Evolutionary conservation across 164 flowering plant species (phyloP).

Genomic region (Stephania yunnanensis): DNA sequence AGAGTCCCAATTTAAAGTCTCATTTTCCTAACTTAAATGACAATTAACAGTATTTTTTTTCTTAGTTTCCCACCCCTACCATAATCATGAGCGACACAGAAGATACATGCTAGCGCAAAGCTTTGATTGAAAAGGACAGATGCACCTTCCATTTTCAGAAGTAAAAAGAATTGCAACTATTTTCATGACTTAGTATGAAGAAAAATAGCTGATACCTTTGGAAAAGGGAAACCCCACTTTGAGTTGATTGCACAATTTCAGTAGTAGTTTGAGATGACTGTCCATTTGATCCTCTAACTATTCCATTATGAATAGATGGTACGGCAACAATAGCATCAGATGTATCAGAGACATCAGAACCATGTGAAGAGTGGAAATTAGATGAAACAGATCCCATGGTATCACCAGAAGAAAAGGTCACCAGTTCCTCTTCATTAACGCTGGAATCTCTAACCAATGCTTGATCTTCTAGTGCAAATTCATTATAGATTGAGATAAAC

Average conservation of each 20-base stretch:
- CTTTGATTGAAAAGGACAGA: background rate
- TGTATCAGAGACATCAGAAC: constrained; percentile 24
- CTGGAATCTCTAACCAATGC: constrained; percentile 18
- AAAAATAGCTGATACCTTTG: constrained; percentile 47
- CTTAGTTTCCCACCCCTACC: background rate
- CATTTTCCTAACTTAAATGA: background rate
- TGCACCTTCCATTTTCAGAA: background rate
- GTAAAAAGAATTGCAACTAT: background rate
- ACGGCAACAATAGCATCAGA: constrained; percentile 22
- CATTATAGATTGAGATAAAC: constrained; percentile 1
- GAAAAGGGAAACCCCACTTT: constrained; percentile 55
- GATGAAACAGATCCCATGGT: constrained; percentile 13
- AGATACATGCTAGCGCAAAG: background rate
- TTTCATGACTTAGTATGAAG: background rate
- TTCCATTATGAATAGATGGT: constrained; percentile 25
- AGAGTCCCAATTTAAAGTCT: background rate
- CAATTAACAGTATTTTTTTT: background rate
- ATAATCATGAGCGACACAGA: background rate
- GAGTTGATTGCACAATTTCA: constrained; percentile 29
- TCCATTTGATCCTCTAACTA: constrained; percentile 24
- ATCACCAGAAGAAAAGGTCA: constrained; percentile 39
- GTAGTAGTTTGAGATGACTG: constrained; percentile 30
- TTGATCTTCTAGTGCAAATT: constrained; percentile 33
- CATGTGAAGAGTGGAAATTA: constrained; percentile 26
- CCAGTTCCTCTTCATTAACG: constrained; percentile 39